Conservation (phyloP, 2,329 filamentous ascomycete species). For the Aspergillus persii region DNA sequence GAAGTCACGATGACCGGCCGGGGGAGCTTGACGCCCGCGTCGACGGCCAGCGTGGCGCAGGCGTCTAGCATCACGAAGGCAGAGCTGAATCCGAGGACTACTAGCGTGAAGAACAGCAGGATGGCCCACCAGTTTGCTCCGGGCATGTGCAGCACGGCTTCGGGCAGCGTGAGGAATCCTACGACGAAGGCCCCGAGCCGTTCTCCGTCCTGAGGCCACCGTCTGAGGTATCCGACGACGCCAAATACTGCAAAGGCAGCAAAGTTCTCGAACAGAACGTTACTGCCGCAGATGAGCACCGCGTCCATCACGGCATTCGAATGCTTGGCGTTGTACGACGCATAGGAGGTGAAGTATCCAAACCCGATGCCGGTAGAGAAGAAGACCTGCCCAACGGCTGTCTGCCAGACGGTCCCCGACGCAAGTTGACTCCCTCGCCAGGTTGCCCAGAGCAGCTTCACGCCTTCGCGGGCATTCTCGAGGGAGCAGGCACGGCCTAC, state of each 20-base stretch:
- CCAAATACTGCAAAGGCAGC: conserved; percentile 54
- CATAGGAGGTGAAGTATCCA: conserved; percentile 59
- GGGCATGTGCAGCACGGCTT: conserved; percentile 57
- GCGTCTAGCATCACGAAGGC: conserved; percentile 61
- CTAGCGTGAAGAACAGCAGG: conserved; percentile 58
- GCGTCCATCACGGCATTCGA: conserved; percentile 61
- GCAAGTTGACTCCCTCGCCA: conserved; percentile 53
- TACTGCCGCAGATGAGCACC: conserved; percentile 54
- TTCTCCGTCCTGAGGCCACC: conserved; percentile 40
- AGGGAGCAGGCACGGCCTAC: conserved; percentile 56
- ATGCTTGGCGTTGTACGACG: conserved; percentile 56
- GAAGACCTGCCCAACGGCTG: conserved; percentile 60
- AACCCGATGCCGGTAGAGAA: conserved; percentile 60
- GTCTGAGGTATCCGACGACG: conserved; percentile 51
- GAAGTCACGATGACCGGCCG: conserved; percentile 51
- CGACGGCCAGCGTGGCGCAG: conserved; percentile 54
- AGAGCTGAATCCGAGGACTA: conserved; percentile 58
- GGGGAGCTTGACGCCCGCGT: conserved; percentile 50
- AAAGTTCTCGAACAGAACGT: conserved; percentile 57
- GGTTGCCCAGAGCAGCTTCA: conserved; percentile 50
- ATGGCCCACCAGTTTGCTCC: conserved; percentile 59
- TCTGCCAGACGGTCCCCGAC: conserved; percentile 56
- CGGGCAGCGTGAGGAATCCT: conserved; percentile 58
- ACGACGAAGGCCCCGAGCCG: conserved; percentile 55
- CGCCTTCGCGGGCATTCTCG: conserved; percentile 53